These are phyloP conservation scores for Rhizopus microsporus DNA, from an alignment of 371 early-diverging fungal species.

Conservation along the genomic window DNA sequence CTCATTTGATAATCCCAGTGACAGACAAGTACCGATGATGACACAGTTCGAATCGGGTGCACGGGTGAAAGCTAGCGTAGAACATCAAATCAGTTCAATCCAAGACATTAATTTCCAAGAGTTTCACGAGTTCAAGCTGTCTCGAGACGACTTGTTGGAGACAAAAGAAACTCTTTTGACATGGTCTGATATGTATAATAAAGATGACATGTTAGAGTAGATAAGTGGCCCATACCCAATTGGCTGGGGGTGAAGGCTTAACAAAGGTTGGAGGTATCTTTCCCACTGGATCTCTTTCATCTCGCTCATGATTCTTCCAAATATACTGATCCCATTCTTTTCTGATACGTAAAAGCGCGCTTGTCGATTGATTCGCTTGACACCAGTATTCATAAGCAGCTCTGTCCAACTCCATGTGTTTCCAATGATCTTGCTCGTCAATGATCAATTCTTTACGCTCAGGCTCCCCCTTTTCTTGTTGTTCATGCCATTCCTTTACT, in stretches of 20 bases:
- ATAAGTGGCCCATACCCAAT: constrained; percentile 43
- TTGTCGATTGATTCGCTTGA: constrained; percentile 33
- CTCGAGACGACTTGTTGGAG: constrained; percentile 48
- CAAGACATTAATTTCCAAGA: constrained; percentile 37
- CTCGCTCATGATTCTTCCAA: background rate
- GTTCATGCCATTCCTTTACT: constrained; percentile 34
- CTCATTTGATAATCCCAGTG: background rate
- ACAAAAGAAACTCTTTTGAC: constrained; percentile 50
- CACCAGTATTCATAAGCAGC: constrained; percentile 42
- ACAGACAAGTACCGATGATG: constrained; percentile 34
- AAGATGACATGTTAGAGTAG: constrained; percentile 21
- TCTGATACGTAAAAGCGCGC: constrained; percentile 28
- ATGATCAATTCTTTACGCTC: constrained; percentile 16
- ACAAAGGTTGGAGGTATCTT: constrained; percentile 47
- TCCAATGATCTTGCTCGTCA: constrained; percentile 38
- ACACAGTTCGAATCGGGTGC: constrained; percentile 47
- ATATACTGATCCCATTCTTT: constrained; percentile 45
- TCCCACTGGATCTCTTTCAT: constrained; percentile 3
- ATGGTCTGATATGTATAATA: constrained; percentile 47
- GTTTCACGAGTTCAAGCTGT: constrained; percentile 48
- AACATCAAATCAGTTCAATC: constrained; percentile 33
- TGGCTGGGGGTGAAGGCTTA: constrained; percentile 44
- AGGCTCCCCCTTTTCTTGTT: constrained; percentile 18
- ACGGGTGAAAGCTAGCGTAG: constrained; percentile 35
- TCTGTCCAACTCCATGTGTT: constrained; percentile 20